Evolutionary conservation across 257 asterid genomes (phyloP).

Genomic region (Cruciata laevipes): DNA sequence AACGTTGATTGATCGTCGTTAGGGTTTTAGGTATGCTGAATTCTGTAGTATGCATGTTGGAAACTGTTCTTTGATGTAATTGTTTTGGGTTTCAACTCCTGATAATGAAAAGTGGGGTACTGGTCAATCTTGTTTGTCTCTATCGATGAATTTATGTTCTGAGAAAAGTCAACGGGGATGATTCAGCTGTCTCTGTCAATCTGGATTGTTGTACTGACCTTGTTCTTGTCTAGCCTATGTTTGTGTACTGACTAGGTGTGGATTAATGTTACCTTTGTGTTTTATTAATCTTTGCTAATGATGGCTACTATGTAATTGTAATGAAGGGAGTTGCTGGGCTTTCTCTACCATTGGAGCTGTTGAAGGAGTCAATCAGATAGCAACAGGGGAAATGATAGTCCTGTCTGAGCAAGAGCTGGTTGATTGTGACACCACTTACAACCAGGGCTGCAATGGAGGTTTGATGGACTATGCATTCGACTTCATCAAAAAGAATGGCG

Average conservation of each 20-base stretch:
- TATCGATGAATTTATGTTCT: neutral
- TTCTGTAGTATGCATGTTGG: neutral
- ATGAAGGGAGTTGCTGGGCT: constrained; percentile 97
- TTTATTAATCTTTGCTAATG: neutral
- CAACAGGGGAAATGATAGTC: constrained; percentile 45
- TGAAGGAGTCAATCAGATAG: constrained; percentile 80
- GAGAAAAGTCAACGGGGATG: neutral
- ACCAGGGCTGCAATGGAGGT: constrained; percentile 90
- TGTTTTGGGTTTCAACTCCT: neutral
- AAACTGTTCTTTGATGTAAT: neutral
- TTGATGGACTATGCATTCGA: constrained; percentile 77
- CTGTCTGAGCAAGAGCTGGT: constrained; percentile 88
- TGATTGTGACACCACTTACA: constrained; percentile 55
- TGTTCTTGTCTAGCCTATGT: neutral
- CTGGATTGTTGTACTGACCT: neutral
- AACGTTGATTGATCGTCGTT: neutral
- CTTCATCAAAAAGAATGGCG: constrained; percentile 67
- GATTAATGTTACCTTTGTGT: too few relatives aligned
- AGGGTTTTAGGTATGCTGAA: neutral
- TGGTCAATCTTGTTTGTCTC: neutral
- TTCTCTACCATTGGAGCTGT: constrained; percentile 80
- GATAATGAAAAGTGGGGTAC: neutral
- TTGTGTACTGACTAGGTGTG: neutral
- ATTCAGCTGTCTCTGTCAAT: neutral
- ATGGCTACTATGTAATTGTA: neutral